Evolutionary conservation across 148 eudicot genomes (phyloP).

Genomic region (Silene uniflora): DNA sequence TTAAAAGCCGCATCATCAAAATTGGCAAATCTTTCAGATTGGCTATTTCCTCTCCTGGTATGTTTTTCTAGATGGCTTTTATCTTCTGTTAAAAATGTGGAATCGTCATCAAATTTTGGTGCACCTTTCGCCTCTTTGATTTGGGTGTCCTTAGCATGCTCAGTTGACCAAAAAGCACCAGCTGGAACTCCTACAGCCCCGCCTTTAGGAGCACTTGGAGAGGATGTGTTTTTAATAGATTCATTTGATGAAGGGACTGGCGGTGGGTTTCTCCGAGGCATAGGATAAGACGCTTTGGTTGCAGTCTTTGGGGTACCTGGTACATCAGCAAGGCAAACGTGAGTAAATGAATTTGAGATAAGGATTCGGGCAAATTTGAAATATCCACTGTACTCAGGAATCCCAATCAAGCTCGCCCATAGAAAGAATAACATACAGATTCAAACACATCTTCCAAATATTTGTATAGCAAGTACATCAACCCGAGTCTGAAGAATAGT

Average conservation of each 20-base stretch:
- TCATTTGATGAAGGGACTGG: conserved; percentile 66
- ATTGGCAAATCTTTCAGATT: conserved; percentile 33
- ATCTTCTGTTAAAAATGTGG: conserved; percentile 36
- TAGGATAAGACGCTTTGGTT: conserved; percentile 40
- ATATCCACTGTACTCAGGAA: too few relatives aligned
- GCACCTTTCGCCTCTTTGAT: conserved; percentile 41
- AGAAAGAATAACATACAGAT: neutral
- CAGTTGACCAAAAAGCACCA: conserved; percentile 91
- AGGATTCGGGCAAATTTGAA: neutral
- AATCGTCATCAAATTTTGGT: conserved; percentile 51
- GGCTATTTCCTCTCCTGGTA: conserved; percentile 25
- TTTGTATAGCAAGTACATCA: too few relatives aligned
- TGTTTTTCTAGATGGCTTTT: conserved; percentile 31
- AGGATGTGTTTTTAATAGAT: conserved; percentile 42
- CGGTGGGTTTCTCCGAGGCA: conserved; percentile 87
- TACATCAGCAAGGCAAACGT: conserved; percentile 14
- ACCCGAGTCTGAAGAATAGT: neutral
- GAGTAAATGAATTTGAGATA: neutral
- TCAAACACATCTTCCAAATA: neutral
- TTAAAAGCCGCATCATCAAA: conserved; percentile 57
- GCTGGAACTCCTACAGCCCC: conserved; percentile 41
- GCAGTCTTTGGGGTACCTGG: conserved; percentile 50
- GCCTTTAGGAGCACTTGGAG: conserved; percentile 33
- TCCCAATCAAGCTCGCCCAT: too few relatives aligned
- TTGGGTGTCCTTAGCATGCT: conserved; percentile 62